These are phyloP conservation scores for Elongisporangium anandrum DNA, from an alignment of 352 stramenopile species.

Conservation along the genomic window DNA sequence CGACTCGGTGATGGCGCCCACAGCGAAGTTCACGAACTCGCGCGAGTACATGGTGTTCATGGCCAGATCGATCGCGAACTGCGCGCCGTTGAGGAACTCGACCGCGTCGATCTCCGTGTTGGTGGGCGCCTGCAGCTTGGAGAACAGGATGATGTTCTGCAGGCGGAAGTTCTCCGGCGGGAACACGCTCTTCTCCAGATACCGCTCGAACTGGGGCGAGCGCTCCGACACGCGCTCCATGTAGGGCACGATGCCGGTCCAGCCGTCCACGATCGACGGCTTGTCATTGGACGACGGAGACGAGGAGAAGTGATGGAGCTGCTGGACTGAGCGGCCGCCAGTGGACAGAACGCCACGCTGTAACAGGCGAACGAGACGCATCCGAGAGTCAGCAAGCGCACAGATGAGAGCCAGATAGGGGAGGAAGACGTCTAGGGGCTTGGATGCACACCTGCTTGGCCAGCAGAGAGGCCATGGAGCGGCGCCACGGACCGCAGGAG, in stretches of 20 bases:
- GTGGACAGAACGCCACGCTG: too few relatives aligned
- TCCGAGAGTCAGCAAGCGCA: too few relatives aligned
- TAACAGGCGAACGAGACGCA: too few relatives aligned
- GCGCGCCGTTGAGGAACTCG: slow-evolving; percentile 46
- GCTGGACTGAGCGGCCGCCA: too few relatives aligned
- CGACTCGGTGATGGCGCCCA: slow-evolving; percentile 31
- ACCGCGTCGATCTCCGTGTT: slow-evolving; percentile 43
- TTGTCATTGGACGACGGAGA: slow-evolving; percentile 7
- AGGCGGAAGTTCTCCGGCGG: slow-evolving; percentile 20
- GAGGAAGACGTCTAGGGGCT: too few relatives aligned
- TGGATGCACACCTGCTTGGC: too few relatives aligned
- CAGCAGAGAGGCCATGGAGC: too few relatives aligned
- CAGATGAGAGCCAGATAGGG: too few relatives aligned
- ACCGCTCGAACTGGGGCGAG: slow-evolving; percentile 17
- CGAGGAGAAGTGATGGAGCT: slow-evolving; percentile 18
- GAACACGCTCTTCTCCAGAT: slow-evolving; percentile 33
- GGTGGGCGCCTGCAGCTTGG: slow-evolving; percentile 41
- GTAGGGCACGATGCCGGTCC: slow-evolving; percentile 25
- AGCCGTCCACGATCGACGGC: slow-evolving; percentile 21
- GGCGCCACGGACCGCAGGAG: too few relatives aligned
- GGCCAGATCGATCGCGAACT: slow-evolving; percentile 40
- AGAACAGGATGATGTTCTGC: slow-evolving; percentile 35
- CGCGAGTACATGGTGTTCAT: slow-evolving; percentile 53
- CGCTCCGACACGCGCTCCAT: slow-evolving; percentile 16
- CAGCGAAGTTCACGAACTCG: slow-evolving; percentile 47